These are phyloP conservation scores for Amanita rimosa DNA, from an alignment of 768 basidiomycete species.

Conservation along the genomic window DNA sequence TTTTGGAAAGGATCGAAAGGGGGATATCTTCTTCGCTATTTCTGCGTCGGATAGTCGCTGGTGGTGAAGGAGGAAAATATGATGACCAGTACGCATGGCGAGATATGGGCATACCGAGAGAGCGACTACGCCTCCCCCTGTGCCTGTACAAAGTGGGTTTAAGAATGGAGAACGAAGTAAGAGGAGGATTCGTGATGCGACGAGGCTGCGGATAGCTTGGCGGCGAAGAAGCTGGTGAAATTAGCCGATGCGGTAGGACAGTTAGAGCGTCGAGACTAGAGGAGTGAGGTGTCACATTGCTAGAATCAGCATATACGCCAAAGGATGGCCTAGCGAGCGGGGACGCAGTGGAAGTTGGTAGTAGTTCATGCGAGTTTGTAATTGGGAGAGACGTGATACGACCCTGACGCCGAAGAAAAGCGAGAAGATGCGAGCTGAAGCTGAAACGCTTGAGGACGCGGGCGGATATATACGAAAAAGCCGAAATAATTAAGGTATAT, in stretches of 20 bases:
- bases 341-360: slow-evolving; percentile 10
- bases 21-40: slow-evolving; percentile 1
- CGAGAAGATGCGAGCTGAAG: slow-evolving; percentile 1
- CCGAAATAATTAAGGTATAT: slow-evolving; percentile 5
- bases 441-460: slow-evolving; percentile 6
- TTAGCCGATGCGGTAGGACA: not conserved
- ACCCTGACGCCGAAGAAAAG: slow-evolving; percentile 4
- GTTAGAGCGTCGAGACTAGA: not conserved
- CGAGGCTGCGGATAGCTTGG: not conserved
- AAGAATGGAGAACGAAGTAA: slow-evolving; percentile 5
- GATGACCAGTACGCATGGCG: slow-evolving; percentile 1
- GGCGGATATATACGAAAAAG: slow-evolving; percentile 4
- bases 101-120: slow-evolving; percentile 1
- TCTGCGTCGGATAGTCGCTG: not conserved
- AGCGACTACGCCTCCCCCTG: slow-evolving; percentile 3
- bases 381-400: not conserved
- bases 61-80: slow-evolving; percentile 4
- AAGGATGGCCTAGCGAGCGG: slow-evolving; percentile 9
- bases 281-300: slow-evolving; percentile 2
- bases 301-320: slow-evolving; percentile 3
- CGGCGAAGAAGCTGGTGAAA: slow-evolving; percentile 4
- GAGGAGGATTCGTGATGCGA: not conserved
- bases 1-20: not conserved
- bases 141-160: slow-evolving; percentile 3
- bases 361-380: slow-evolving; percentile 3